Evolutionary conservation across 2,329 filamentous ascomycete genomes (phyloP).

Genomic region (Stagonosporopsis cucurbitacearum): DNA sequence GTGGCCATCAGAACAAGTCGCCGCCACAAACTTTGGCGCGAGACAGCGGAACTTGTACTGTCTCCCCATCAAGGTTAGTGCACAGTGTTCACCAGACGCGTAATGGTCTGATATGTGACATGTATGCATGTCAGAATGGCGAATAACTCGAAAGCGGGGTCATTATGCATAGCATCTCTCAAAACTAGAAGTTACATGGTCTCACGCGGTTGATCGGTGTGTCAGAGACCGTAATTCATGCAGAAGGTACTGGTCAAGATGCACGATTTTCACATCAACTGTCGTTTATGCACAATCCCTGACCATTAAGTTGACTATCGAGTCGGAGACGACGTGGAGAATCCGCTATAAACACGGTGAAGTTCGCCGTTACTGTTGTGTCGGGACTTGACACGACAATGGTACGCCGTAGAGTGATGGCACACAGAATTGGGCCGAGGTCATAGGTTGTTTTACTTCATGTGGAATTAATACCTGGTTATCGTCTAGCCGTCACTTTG

Average conservation of each 20-base stretch:
- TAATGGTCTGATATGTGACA: constrained; percentile 1
- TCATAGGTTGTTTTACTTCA: not conserved
- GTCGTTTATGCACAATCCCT: not conserved
- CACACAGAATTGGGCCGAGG: constrained; percentile 1
- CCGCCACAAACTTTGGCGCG: not conserved
- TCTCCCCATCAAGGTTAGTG: not conserved
- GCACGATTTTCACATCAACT: not conserved
- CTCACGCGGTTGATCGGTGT: not conserved
- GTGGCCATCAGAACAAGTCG: not conserved
- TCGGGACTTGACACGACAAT: not conserved
- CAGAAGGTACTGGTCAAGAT: not conserved
- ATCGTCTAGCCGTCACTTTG: not conserved
- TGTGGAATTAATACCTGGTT: not conserved
- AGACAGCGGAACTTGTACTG: not conserved
- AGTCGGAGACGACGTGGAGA: not conserved
- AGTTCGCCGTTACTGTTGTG: not conserved
- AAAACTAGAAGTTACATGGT: not conserved
- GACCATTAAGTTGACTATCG: not conserved
- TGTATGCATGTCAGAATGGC: not conserved
- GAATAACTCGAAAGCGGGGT: constrained; percentile 10
- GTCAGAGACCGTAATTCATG: constrained; percentile 1
- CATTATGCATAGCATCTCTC: constrained; percentile 5
- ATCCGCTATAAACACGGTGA: not conserved
- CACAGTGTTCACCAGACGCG: not conserved
- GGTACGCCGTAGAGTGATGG: not conserved